Percentiles rank a stretch among this genome's conserved stretches.
Conservation (phyloP, 169 alveolate species). For the Pseudocohnilembus persalinus region DNA sequence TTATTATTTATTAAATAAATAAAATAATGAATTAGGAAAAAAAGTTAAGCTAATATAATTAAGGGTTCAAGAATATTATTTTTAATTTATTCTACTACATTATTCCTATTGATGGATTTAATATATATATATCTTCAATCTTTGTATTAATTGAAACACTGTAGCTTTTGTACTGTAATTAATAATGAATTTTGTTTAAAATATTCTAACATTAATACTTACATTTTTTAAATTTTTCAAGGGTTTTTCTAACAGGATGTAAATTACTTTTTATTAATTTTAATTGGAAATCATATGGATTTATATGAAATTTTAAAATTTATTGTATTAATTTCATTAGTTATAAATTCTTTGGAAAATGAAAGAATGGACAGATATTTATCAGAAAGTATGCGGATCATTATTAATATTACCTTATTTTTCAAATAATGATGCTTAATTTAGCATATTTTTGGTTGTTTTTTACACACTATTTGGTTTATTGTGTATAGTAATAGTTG, state of each 20-base stretch:
- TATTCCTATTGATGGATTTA: not conserved
- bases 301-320: no score
- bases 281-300: not conserved
- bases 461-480: conserved; percentile 19
- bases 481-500: conserved; percentile 23
- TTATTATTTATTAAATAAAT: no score
- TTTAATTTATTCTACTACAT: not conserved
- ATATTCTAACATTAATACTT: no score
- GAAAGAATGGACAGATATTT: conserved; percentile 8
- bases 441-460: conserved; percentile 19
- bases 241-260: not conserved
- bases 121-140: no score
- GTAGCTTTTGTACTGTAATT: not conserved
- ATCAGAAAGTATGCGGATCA: conserved; percentile 33
- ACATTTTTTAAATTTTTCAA: no score
- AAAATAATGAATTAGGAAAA: no score
- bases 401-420: conserved; percentile 40
- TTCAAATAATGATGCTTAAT: conserved; percentile 5
- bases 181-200: no score
- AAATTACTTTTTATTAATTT: no score
- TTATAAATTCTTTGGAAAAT: conserved; percentile 29
- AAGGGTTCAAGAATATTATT: not conserved
- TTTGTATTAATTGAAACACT: not conserved
- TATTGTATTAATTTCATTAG: not conserved
- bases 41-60: no score